Evolutionary conservation across 1,139 yeast species (phyloP).

Genomic region (Hansenula sp.): DNA sequence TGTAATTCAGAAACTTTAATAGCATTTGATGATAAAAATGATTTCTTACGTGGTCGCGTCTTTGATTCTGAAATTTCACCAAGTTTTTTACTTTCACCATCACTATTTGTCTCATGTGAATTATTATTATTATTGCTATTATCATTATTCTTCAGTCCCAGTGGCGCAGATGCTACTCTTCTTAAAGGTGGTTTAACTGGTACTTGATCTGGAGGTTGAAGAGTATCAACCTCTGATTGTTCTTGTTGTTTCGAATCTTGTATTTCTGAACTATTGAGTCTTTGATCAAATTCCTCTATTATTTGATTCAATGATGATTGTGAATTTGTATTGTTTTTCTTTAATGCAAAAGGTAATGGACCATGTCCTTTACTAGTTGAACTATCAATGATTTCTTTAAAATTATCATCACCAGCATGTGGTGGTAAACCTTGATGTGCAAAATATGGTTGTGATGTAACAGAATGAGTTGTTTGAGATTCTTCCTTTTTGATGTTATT

Average conservation of each 20-base stretch:
- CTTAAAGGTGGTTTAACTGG: conserved; percentile 44
- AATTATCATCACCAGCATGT: conserved; percentile 28
- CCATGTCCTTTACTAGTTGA: conserved; percentile 21
- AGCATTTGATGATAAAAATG: conserved; percentile 19
- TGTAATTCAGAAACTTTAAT: conserved; percentile 21
- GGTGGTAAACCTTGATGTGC: conserved; percentile 55
- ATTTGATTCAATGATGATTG: conserved; percentile 14
- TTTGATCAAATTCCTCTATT: conserved; percentile 12
- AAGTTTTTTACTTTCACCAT: not conserved
- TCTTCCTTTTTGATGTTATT: conserved; percentile 1
- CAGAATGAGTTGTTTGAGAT: conserved; percentile 22
- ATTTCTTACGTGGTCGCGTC: conserved; percentile 18
- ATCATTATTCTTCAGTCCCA: conserved; percentile 33
- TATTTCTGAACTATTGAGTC: not conserved
- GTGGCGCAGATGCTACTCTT: conserved; percentile 81
- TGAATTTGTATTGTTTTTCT: conserved; percentile 22
- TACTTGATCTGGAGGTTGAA: conserved; percentile 23
- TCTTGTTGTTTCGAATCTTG: not conserved
- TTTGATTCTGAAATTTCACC: not conserved
- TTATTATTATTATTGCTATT: not conserved
- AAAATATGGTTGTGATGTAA: conserved; percentile 44
- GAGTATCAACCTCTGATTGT: not conserved
- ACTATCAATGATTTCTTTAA: conserved; percentile 11
- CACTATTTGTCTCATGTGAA: not conserved
- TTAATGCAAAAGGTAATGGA: conserved; percentile 31